Conservation (phyloP, 306 rosid species). For the Fagus sylvatica region DNA sequence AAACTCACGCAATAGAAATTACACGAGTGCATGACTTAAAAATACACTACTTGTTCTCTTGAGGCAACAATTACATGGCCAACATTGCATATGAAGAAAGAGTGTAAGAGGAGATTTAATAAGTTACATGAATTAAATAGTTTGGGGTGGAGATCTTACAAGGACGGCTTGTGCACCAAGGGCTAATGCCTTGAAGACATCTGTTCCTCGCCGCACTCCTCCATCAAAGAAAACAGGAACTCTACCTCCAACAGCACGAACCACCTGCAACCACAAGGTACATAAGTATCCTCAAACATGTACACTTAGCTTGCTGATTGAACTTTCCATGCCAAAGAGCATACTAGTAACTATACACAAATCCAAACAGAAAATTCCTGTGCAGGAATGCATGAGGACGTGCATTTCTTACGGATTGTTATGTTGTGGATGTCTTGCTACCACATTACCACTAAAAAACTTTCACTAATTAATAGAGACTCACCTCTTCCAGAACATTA, state of each 20-base stretch:
- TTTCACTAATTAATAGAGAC: background rate
- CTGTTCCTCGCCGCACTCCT: slow-evolving; percentile 66
- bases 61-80: background rate
- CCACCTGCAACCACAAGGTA: slow-evolving; percentile 40
- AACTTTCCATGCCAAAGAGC: background rate
- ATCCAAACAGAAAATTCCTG: background rate
- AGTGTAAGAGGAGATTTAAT: background rate
- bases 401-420: background rate
- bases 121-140: background rate
- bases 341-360: background rate
- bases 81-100: background rate
- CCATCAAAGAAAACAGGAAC: slow-evolving; percentile 61
- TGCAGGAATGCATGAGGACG: background rate
- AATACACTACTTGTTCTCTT: background rate
- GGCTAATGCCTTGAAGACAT: slow-evolving; percentile 69
- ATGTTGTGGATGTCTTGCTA: background rate
- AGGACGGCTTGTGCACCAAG: slow-evolving; percentile 71
- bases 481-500: slow-evolving; percentile 35
- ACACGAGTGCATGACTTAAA: background rate
- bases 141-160: slow-evolving; percentile 32
- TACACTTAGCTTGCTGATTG: background rate
- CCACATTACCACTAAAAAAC: background rate
- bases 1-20: background rate
- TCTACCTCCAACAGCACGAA: slow-evolving; percentile 52
- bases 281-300: background rate